Percentiles rank a stretch among this genome's conserved stretches.
These are phyloP conservation scores for Phytophthora tubulina DNA, from an alignment of 352 stramenopile genomes.

Conservation along the genomic window DNA sequence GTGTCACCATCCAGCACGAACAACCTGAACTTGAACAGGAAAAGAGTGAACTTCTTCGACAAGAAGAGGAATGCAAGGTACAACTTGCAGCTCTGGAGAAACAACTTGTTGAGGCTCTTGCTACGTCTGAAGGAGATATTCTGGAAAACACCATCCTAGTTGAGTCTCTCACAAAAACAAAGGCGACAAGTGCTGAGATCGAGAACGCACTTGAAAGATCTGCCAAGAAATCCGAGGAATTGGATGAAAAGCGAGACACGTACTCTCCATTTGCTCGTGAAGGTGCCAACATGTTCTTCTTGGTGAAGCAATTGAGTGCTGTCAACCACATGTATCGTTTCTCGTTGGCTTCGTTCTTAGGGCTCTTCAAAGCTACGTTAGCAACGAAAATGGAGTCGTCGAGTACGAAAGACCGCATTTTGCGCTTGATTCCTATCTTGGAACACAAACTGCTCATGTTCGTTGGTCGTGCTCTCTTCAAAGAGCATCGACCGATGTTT, in stretches of 20 bases:
- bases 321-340: slow-evolving; percentile 98
- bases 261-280: slow-evolving; percentile 92
- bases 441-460: slow-evolving; percentile 93
- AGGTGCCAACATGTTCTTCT: slow-evolving; percentile 94
- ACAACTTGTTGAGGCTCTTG: slow-evolving; percentile 93
- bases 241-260: slow-evolving; percentile 93
- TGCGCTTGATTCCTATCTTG: slow-evolving; percentile 85
- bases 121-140: slow-evolving; percentile 95
- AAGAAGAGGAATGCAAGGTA: slow-evolving; percentile 96
- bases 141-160: slow-evolving; percentile 96
- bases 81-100: slow-evolving; percentile 94
- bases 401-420: slow-evolving; percentile 84
- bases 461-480: slow-evolving; percentile 93
- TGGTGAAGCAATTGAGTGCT: slow-evolving; percentile 90
- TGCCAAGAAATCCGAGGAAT: slow-evolving; percentile 89
- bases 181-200: slow-evolving; percentile 93
- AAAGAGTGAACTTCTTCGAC: slow-evolving; percentile 91
- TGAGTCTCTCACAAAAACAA: slow-evolving; percentile 94
- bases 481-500: slow-evolving; percentile 95
- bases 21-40: slow-evolving; percentile 94
- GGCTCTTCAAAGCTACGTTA: slow-evolving; percentile 88
- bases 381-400: slow-evolving; percentile 83
- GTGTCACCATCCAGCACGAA: slow-evolving; percentile 95
- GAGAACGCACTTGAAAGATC: slow-evolving; percentile 89
- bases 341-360: slow-evolving; percentile 91